Conservation (phyloP, 2,329 filamentous ascomycete genomes). For the Stemphylium lycopersici region DNA sequence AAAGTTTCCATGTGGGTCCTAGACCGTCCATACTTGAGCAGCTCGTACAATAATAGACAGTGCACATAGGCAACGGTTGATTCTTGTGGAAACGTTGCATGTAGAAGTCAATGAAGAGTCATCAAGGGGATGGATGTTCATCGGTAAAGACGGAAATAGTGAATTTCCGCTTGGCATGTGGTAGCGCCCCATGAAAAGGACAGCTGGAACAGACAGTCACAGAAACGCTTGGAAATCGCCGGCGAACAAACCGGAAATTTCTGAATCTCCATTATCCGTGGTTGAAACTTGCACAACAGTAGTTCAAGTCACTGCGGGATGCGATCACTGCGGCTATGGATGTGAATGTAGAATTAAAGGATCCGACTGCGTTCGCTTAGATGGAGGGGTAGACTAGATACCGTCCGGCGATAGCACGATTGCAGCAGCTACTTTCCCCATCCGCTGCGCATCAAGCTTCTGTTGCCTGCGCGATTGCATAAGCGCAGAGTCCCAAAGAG, state of each 20-base stretch:
- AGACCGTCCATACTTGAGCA: not conserved
- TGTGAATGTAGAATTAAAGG: not conserved
- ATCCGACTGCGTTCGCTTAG: constrained; percentile 9
- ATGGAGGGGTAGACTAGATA: constrained; percentile 12
- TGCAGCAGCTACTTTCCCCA: not conserved
- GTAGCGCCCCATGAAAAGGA: constrained; percentile 6
- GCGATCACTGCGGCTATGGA: not conserved
- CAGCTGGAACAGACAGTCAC: constrained; percentile 10
- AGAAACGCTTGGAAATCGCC: not conserved
- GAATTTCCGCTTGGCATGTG: constrained; percentile 5
- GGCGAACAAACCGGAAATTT: not conserved
- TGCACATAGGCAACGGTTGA: not conserved
- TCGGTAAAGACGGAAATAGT: constrained; percentile 1
- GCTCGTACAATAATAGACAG: not conserved
- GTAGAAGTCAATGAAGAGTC: constrained; percentile 3
- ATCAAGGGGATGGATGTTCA: constrained; percentile 3
- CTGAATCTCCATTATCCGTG: not conserved
- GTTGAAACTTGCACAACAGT: not conserved
- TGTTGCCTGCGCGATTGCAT: constrained; percentile 9
- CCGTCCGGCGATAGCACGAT: constrained; percentile 2
- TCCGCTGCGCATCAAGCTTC: not conserved
- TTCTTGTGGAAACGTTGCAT: constrained; percentile 8
- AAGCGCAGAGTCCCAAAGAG: constrained; percentile 7
- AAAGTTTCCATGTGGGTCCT: not conserved
- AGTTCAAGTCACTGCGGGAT: not conserved